These are phyloP conservation scores for Cardiosporidium cionae DNA, from an alignment of 169 alveolate genomes.

Conservation along the genomic window DNA sequence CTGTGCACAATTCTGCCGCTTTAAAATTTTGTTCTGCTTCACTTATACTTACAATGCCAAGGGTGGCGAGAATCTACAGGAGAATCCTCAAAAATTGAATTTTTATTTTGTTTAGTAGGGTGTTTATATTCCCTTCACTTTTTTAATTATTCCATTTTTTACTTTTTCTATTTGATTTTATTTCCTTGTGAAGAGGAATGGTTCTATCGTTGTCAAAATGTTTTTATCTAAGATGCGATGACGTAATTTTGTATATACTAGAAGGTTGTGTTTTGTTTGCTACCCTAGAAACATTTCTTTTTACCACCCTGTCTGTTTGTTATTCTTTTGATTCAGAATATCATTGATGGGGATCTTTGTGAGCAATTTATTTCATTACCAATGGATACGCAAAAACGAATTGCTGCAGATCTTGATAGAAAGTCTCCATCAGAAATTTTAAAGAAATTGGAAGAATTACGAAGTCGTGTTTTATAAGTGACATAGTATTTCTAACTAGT, in stretches of 20 bases:
- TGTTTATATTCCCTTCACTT: no score
- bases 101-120: no score
- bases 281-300: not conserved
- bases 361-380: slow-evolving; percentile 74
- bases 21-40: not conserved
- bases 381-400: slow-evolving; percentile 64
- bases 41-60: not conserved
- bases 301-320: not conserved
- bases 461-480: slow-evolving; percentile 81
- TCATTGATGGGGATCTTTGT: slow-evolving; percentile 94
- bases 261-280: not conserved
- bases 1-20: not conserved
- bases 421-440: slow-evolving; percentile 81
- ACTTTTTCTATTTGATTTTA: no score
- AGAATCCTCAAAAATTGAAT: no score
- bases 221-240: not conserved
- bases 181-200: no score
- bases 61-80: not conserved
- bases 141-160: no score
- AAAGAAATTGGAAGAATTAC: slow-evolving; percentile 86
- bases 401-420: slow-evolving; percentile 81
- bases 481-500: no score
- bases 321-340: slow-evolving; percentile 56
- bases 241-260: not conserved
- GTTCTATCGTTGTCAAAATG: no score